phyloP scores from a whole-genome alignment of 805 yeast species.

The Blastobotrys mokoenaii region DNA sequence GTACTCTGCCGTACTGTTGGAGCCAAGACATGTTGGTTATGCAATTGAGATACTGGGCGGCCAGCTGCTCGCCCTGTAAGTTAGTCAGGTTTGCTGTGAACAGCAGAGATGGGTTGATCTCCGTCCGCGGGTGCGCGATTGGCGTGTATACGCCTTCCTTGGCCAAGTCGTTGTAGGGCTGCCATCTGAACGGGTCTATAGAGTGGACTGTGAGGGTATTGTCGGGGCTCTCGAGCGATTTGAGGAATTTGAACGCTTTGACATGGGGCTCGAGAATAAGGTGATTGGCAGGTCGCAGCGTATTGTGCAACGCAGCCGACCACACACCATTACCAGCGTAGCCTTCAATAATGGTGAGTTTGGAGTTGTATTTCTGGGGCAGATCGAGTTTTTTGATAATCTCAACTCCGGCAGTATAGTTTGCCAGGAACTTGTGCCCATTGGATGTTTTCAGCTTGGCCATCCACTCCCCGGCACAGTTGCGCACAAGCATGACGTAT shows the following conservation, averaged over 20 bases:
- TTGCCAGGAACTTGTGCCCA: not conserved
- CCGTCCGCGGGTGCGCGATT: constrained; percentile 25
- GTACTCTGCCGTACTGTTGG: constrained; percentile 61
- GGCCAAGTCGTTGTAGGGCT: constrained; percentile 41
- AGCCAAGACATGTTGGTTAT: constrained; percentile 66
- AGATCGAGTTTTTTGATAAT: not conserved
- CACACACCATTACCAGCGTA: constrained; percentile 47
- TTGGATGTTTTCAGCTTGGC: not conserved
- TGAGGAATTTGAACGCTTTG: constrained; percentile 21
- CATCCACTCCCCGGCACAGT: not conserved
- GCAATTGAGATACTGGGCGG: constrained; percentile 70
- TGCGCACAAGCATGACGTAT: not conserved
- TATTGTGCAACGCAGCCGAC: constrained; percentile 53
- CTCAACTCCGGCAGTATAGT: not conserved
- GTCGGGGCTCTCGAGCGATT: constrained; percentile 3
- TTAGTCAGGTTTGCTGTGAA: constrained; percentile 52
- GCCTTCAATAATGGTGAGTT: constrained; percentile 21
- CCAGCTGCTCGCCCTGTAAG: constrained; percentile 53
- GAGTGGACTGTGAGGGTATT: constrained; percentile 14
- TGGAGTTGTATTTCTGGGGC: not conserved
- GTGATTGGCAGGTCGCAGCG: constrained; percentile 55
- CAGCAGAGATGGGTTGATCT: constrained; percentile 46
- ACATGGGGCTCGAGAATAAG: constrained; percentile 49
- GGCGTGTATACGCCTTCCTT: constrained; percentile 39
- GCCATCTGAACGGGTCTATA: constrained; percentile 64